Conservation (phyloP, 2,329 filamentous ascomycete species). For the Aspergillus versicolor region DNA sequence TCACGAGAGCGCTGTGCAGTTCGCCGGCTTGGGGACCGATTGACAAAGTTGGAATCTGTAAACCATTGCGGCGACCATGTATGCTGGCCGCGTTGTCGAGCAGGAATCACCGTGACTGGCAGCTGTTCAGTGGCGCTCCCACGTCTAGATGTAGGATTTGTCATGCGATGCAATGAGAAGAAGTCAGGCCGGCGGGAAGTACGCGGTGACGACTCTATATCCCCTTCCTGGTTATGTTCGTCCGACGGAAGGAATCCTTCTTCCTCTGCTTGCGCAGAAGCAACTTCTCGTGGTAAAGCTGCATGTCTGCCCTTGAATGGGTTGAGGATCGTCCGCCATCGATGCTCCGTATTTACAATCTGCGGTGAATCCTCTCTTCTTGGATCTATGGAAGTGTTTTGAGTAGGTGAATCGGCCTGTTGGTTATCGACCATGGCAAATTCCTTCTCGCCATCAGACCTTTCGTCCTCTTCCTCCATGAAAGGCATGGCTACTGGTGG, state of each 20-base stretch:
- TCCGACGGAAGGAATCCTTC: conserved; percentile 25
- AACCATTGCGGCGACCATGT: conserved; percentile 53
- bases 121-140: conserved; percentile 42
- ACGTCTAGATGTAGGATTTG: conserved; percentile 38
- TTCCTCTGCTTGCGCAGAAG: conserved; percentile 54
- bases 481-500: conserved; percentile 39
- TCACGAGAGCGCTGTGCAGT: conserved; percentile 16
- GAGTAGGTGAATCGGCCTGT: conserved; percentile 8
- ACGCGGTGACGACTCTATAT: conserved; percentile 44
- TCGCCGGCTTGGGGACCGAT: conserved; percentile 16
- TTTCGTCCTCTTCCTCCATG: conserved; percentile 33
- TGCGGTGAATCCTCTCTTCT: conserved; percentile 33
- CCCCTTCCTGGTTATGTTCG: conserved; percentile 32
- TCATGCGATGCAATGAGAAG: conserved; percentile 51
- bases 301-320: conserved; percentile 59
- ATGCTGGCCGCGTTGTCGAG: conserved; percentile 53
- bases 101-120: conserved; percentile 62
- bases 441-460: conserved; percentile 26
- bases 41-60: conserved; percentile 24
- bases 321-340: conserved; percentile 55
- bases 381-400: conserved; percentile 22
- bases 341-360: conserved; percentile 30
- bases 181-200: conserved; percentile 47
- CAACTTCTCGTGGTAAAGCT: conserved; percentile 60
- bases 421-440: conserved; percentile 15